phyloP scores from a whole-genome alignment of 306 rosid species.

The Canavalia gladiata region DNA sequence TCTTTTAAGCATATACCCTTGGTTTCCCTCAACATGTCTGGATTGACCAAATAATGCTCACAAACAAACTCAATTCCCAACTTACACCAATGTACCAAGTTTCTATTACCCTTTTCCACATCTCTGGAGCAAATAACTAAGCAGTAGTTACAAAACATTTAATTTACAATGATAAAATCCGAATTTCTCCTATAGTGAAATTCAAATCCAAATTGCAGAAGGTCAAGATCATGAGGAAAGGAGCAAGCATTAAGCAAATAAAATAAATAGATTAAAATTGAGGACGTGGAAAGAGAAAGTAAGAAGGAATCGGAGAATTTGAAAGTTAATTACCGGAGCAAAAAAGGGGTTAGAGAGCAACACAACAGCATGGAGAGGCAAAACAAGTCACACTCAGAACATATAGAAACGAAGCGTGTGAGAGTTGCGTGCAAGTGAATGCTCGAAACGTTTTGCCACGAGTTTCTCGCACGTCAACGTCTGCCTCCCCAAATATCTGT shows the following conservation, averaged over 20 bases:
- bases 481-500: slow-evolving; percentile 75
- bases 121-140: slow-evolving; percentile 37
- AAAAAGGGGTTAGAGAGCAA: not conserved
- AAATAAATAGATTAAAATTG: slow-evolving; percentile 8
- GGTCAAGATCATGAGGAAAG: slow-evolving; percentile 15
- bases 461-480: slow-evolving; percentile 68
- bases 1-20: slow-evolving; percentile 9
- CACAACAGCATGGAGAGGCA: not conserved
- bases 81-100: not conserved
- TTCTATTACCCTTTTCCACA: slow-evolving; percentile 36
- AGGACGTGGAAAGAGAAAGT: not conserved
- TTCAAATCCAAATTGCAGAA: slow-evolving; percentile 16
- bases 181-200: not conserved
- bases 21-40: not conserved
- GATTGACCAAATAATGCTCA: slow-evolving; percentile 13
- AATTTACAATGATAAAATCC: too few relatives aligned
- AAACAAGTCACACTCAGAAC: slow-evolving; percentile 6
- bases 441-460: slow-evolving; percentile 70
- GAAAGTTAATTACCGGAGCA: slow-evolving; percentile 52
- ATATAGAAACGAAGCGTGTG: slow-evolving; percentile 60
- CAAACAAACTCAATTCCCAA: slow-evolving; percentile 24
- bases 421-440: slow-evolving; percentile 76
- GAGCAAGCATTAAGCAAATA: slow-evolving; percentile 10
- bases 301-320: slow-evolving; percentile 4
- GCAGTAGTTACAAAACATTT: not conserved